Conservation (phyloP, 1,139 yeast species). For the Geotrichum fermentans region DNA sequence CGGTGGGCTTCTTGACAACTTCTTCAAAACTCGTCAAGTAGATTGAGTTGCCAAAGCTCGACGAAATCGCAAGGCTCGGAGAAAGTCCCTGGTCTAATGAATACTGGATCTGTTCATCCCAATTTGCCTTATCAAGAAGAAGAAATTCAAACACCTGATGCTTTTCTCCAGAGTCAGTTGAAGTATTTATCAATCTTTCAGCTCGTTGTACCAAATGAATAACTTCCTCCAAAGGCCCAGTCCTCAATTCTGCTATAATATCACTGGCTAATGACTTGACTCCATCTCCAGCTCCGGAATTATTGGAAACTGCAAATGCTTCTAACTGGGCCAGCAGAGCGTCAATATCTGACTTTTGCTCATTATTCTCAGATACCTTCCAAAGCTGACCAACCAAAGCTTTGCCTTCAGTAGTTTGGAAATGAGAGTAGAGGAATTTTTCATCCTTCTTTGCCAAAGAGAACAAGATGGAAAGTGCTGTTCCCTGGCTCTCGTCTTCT, state of each 20-base stretch:
- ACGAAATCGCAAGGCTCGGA: conserved; percentile 10
- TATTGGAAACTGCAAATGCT: conserved; percentile 8
- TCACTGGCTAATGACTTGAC: conserved; percentile 10
- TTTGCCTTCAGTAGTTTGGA: conserved; percentile 15
- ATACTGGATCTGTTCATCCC: conserved; percentile 9
- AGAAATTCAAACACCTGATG: conserved; percentile 6
- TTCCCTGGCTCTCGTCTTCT: conserved; percentile 8
- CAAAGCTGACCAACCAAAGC: conserved; percentile 12
- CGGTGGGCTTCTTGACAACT: neutral
- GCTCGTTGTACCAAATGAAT: conserved; percentile 14
- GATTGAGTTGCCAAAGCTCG: conserved; percentile 16
- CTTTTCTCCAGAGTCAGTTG: conserved; percentile 6
- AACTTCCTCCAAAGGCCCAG: conserved; percentile 14
- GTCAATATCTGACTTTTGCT: conserved; percentile 10
- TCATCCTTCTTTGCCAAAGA: conserved; percentile 9
- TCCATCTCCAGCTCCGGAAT: conserved; percentile 1
- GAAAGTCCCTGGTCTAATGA: conserved; percentile 14
- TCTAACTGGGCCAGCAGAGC: conserved; percentile 12
- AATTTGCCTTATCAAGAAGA: conserved; percentile 3
- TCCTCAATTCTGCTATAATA: conserved; percentile 11
- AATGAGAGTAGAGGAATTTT: conserved; percentile 2
- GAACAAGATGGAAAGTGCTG: conserved; percentile 1
- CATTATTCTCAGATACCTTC: conserved; percentile 16
- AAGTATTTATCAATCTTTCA: conserved; percentile 10
- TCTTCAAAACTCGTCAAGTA: conserved; percentile 8